Evolutionary conservation across 352 stramenopile species (phyloP).

Genomic region (Globisporangium rhizosaccharum): DNA sequence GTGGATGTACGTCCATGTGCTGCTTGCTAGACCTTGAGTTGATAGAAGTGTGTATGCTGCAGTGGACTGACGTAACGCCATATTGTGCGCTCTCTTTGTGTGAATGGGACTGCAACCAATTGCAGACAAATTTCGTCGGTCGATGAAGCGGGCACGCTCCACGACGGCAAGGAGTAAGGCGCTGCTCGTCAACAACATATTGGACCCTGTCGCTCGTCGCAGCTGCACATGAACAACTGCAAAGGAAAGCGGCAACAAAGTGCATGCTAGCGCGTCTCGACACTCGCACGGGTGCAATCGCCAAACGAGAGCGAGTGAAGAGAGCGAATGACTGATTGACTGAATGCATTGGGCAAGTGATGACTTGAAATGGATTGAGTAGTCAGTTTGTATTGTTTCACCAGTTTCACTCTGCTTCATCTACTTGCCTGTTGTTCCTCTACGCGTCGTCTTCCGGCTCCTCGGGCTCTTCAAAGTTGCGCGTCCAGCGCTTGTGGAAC

Average conservation of each 20-base stretch:
- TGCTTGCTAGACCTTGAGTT: too few species aligned
- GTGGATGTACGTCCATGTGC: constrained; percentile 82
- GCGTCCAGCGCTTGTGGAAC: constrained; percentile 54
- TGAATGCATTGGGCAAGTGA: neutral
- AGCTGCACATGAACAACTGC: too few species aligned
- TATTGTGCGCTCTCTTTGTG: neutral
- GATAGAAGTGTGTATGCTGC: neutral
- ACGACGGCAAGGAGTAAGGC: constrained; percentile 67
- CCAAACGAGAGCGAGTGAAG: too few species aligned
- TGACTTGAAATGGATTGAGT: too few species aligned
- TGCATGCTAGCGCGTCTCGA: too few species aligned
- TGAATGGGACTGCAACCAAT: too few species aligned
- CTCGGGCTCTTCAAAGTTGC: constrained; percentile 51
- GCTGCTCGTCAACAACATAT: too few species aligned
- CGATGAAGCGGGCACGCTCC: constrained; percentile 75
- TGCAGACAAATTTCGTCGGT: constrained; percentile 86
- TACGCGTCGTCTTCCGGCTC: constrained; percentile 8
- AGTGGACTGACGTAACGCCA: neutral
- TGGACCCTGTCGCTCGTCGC: neutral
- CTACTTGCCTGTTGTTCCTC: neutral
- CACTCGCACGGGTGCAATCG: too few species aligned
- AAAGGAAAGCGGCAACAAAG: too few species aligned
- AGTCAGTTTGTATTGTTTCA: neutral
- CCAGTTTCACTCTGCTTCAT: neutral
- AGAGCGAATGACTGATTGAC: too few species aligned